Evolutionary conservation across 257 asterid species (phyloP).

Genomic region (Nicotiana knightiana): DNA sequence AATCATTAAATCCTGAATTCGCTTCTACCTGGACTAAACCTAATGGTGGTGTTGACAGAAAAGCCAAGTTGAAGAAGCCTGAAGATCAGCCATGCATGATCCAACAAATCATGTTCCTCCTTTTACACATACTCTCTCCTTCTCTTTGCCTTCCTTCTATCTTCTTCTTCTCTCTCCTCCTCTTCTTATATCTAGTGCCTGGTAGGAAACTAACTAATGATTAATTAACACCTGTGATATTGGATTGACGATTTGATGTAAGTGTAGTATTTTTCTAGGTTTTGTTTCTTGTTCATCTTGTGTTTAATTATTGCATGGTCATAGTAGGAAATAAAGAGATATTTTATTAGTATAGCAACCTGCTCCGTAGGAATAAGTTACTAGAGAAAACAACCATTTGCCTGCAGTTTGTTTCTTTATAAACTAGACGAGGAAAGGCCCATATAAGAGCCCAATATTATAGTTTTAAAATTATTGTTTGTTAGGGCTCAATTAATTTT

Average conservation of each 20-base stretch:
- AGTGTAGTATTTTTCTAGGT: no score
- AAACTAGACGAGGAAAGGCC: no score
- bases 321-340: neutral
- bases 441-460: no score
- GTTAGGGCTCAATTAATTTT: no score
- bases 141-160: neutral
- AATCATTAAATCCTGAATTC: no score
- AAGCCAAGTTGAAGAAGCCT: conserved; percentile 47
- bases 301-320: no score
- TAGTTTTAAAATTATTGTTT: no score
- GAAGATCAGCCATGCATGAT: conserved; percentile 41
- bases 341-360: neutral
- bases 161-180: neutral
- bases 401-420: neutral
- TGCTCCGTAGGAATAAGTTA: neutral
- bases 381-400: neutral
- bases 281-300: neutral
- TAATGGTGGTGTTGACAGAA: conserved; percentile 33
- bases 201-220: neutral
- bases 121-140: conserved; percentile 25
- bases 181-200: neutral
- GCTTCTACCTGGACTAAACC: no score
- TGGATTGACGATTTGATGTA: neutral
- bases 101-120: conserved; percentile 44
- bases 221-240: neutral